Conservation (phyloP, 2,329 filamentous ascomycete species). For the Xylogone sp. region DNA sequence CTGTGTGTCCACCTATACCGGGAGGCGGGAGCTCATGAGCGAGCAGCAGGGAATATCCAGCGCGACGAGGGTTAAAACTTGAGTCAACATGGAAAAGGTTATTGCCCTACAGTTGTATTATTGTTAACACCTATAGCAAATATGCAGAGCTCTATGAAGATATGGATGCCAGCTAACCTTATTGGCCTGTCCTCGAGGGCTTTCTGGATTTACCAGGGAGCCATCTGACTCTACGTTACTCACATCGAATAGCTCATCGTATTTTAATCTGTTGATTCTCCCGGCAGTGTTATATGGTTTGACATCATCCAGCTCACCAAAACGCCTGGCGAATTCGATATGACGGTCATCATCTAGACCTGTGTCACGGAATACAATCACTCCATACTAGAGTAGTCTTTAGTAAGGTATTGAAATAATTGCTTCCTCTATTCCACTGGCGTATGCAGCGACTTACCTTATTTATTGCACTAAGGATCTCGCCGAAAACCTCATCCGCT, state of each 20-base stretch:
- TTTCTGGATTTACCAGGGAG: conserved; percentile 16
- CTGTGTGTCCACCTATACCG: conserved; percentile 43
- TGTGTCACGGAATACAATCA: conserved; percentile 47
- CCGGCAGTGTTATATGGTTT: conserved; percentile 41
- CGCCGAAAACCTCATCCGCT: conserved; percentile 26
- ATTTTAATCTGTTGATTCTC: conserved; percentile 40
- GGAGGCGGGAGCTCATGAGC: conserved; percentile 44
- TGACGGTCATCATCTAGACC: conserved; percentile 45
- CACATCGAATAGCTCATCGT: conserved; percentile 52
- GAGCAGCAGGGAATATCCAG: conserved; percentile 45
- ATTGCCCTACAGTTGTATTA: conserved; percentile 35
- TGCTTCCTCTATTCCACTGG: too few species aligned
- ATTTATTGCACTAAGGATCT: conserved; percentile 29
- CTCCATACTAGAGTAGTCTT: conserved; percentile 40
- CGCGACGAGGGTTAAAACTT: conserved; percentile 49
- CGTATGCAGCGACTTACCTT: conserved; percentile 22
- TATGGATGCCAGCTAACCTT: not conserved
- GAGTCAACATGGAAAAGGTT: conserved; percentile 49
- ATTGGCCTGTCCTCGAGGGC: not conserved
- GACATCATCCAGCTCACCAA: conserved; percentile 53
- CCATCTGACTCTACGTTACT: conserved; percentile 49
- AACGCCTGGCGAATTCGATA: conserved; percentile 41
- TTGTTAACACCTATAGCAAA: not conserved
- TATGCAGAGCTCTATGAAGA: not conserved
- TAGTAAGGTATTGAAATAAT: too few species aligned